Conservation (phyloP, 2,329 filamentous ascomycete species). For the Stylonectria norvegica region DNA sequence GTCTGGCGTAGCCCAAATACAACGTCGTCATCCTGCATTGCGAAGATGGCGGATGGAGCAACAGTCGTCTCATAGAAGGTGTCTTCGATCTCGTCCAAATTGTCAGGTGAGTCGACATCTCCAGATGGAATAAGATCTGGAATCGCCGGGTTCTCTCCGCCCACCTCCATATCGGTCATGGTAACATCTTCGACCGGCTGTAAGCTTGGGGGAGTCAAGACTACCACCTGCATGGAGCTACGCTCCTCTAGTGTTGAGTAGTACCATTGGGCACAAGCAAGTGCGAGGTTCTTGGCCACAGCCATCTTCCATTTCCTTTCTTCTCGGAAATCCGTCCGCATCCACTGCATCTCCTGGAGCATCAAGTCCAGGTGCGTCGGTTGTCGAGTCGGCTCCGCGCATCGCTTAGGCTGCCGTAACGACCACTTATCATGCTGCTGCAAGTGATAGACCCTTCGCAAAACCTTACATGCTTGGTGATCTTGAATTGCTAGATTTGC, state of each 20-base stretch:
- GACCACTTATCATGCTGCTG: constrained; percentile 94
- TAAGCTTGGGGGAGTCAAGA: constrained; percentile 44
- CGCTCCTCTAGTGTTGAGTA: constrained; percentile 61
- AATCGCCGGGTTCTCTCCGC: constrained; percentile 50
- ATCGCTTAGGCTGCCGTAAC: constrained; percentile 80
- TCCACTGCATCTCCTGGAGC: constrained; percentile 92
- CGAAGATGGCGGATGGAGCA: constrained; percentile 76
- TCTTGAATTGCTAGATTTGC: constrained; percentile 80
- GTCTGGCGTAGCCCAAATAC: constrained; percentile 75
- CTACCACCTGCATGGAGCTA: constrained; percentile 64
- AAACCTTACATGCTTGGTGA: constrained; percentile 79
- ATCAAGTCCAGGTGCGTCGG: constrained; percentile 82
- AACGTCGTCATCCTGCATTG: constrained; percentile 76
- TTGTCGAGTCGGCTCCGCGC: constrained; percentile 73
- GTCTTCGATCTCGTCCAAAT: constrained; percentile 37
- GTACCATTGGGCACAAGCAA: constrained; percentile 81
- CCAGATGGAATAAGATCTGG: constrained; percentile 66
- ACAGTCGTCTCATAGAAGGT: constrained; percentile 49
- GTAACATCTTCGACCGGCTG: constrained; percentile 28
- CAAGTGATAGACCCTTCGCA: constrained; percentile 83
- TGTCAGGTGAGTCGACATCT: constrained; percentile 56
- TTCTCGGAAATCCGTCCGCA: constrained; percentile 92
- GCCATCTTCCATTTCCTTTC: constrained; percentile 92
- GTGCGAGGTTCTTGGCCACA: constrained; percentile 73
- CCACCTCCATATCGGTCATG: constrained; percentile 33